Base-by-base conservation (phyloP, 768 basidiomycete genomes). In the Mrakia gelida region DNA sequence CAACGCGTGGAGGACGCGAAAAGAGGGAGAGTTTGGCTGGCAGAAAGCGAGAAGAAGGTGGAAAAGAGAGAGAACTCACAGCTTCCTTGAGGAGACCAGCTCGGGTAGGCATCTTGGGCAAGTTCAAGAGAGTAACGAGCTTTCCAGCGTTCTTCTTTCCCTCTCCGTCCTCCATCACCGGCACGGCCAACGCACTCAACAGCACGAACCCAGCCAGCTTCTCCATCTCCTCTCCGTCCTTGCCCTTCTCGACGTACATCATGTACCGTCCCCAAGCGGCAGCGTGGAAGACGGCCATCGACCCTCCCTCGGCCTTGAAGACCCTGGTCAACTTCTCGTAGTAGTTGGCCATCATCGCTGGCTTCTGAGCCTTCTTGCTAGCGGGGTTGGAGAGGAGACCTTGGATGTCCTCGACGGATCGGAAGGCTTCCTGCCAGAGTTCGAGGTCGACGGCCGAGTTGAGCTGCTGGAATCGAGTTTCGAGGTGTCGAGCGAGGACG, bases 341-440 rank as follows among this genome's bases (percentile, higher is more conserved):
- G 86, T 98, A 98, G 84, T 93, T 94, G 78, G 94, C 94, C 95
- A 98, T 98, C 94, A 98, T 96, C 18, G 91, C 88, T 0, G 94
- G 93, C 49, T 94, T 91, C 1, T 94, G 93, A 0, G 93, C 90
- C 85, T 95, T 96, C 84, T 96, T 96, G 41, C 92, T 92, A 21
- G 83, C 83, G 13, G 81, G 79, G 78, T 79, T 91, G 16, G 91
- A 92, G 80, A 99, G 89, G 52, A 98, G 88, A 82, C 95, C 94
- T 86, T 98, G 96, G 56, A 98, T 92, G 84, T 99, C 96, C 85
- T 99, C 96, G 79, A 98, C 94, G 61, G 94, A 94, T 79, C 96
- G 92, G 89, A 98, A 99, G 15, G 94, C 96, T 82, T 98, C 96
- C 83, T 98, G 95, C 96, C 96, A 99, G 38, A 99, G 88, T 85